A percentile compares a stretch with the other conserved stretches of the same genome.
Evolutionary conservation across 495 filamentous ascomycete genomes (phyloP).

Genomic region (Aspergillus kassunensis): DNA sequence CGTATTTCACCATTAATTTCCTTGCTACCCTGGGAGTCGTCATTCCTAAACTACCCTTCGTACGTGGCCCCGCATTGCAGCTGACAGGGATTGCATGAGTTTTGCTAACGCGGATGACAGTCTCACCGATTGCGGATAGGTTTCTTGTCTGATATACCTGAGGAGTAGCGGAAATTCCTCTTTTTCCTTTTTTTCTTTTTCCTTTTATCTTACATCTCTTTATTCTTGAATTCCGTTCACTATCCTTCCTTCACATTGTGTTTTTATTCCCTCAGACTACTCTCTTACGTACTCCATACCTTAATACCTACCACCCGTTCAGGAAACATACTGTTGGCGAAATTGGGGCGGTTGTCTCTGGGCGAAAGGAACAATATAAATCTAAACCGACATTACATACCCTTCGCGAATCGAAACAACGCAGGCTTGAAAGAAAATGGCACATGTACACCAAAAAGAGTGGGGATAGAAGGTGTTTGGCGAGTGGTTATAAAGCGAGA

Average conservation of each 20-base stretch:
- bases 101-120: slow-evolving; percentile 29
- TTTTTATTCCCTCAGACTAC: slow-evolving; percentile 3
- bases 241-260: slow-evolving; percentile 3
- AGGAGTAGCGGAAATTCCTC: slow-evolving; percentile 34
- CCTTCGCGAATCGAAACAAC: not conserved
- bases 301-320: slow-evolving; percentile 8
- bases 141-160: slow-evolving; percentile 40
- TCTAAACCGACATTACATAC: slow-evolving; percentile 1
- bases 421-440: not conserved
- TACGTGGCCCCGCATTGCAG: slow-evolving; percentile 35
- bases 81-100: not conserved
- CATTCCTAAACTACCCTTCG: slow-evolving; percentile 91
- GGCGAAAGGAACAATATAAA: not conserved
- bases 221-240: slow-evolving; percentile 16
- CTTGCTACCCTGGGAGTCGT: slow-evolving; percentile 86
- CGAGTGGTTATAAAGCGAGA: slow-evolving; percentile 2
- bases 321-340: slow-evolving; percentile 3
- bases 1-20: slow-evolving; percentile 96
- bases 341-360: slow-evolving; percentile 4
- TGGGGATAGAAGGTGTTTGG: slow-evolving; percentile 7
- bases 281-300: slow-evolving; percentile 1
- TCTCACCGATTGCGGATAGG: slow-evolving; percentile 51
- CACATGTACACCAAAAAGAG: not conserved
- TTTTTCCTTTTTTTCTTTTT: slow-evolving; percentile 16
- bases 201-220: slow-evolving; percentile 10